Conservation (phyloP, 2,329 filamentous ascomycete species). For the Ophiostoma populinum region DNA sequence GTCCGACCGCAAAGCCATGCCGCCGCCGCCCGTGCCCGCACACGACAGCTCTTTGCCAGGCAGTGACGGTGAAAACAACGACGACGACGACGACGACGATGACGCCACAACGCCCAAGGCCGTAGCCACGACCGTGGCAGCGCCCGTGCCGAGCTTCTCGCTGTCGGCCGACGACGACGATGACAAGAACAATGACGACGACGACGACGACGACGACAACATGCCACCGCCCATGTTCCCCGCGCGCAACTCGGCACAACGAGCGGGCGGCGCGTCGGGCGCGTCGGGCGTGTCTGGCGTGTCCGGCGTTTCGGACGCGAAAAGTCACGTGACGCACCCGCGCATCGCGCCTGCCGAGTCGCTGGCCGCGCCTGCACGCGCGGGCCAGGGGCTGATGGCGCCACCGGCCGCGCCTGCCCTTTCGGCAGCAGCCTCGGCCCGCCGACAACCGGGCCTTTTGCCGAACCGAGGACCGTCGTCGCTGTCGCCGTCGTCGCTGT, state of each 20-base stretch:
- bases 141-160: slow-evolving; percentile 27
- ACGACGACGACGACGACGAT: slow-evolving; percentile 14
- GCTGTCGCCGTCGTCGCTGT: slow-evolving; percentile 12
- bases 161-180: slow-evolving; percentile 19
- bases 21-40: slow-evolving; percentile 9
- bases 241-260: slow-evolving; percentile 32
- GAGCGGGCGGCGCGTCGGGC: slow-evolving; percentile 19
- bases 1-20: slow-evolving; percentile 2
- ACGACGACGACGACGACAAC: slow-evolving; percentile 14
- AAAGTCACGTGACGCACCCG: too few species aligned
- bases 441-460: slow-evolving; percentile 7
- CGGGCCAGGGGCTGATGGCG: slow-evolving; percentile 13
- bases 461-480: slow-evolving; percentile 12
- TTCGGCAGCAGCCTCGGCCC: slow-evolving; percentile 6
- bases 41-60: background rate
- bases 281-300: slow-evolving; percentile 5
- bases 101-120: slow-evolving; percentile 37
- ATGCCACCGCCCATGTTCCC: slow-evolving; percentile 28
- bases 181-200: background rate
- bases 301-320: too few species aligned
- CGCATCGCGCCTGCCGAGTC: too few species aligned
- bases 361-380: slow-evolving; percentile 3
- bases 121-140: slow-evolving; percentile 12
- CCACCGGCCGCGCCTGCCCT: slow-evolving; percentile 13
- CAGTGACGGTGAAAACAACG: slow-evolving; percentile 1